Percentiles rank a stretch among this genome's conserved stretches.
Evolutionary conservation across 1,284 basidiomycete species (phyloP).

Genomic region (Exobasidium rhododendri): DNA sequence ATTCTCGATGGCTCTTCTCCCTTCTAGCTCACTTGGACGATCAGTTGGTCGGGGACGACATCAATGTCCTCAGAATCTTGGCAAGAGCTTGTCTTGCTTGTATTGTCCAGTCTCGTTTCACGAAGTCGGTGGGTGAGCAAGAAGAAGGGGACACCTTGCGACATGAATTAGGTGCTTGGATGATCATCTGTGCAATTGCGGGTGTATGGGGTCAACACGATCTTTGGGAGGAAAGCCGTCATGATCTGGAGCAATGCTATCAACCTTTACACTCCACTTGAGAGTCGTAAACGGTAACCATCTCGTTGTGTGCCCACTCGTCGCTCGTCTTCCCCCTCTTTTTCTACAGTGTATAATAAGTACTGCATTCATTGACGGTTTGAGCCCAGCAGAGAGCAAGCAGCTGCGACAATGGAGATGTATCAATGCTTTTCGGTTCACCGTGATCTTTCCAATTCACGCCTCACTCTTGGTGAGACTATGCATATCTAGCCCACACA

Average conservation of each 20-base stretch:
- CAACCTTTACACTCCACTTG: background rate
- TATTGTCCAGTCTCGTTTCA: conserved; percentile 49
- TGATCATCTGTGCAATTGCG: conserved; percentile 70
- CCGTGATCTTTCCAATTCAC: too few species aligned
- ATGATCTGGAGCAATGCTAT: background rate
- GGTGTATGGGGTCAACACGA: conserved; percentile 82
- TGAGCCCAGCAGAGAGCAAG: too few species aligned
- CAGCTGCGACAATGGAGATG: too few species aligned
- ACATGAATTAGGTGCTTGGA: conserved; percentile 72
- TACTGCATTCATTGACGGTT: too few species aligned
- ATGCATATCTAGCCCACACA: too few species aligned
- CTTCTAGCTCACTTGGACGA: conserved; percentile 72
- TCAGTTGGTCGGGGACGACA: conserved; percentile 71
- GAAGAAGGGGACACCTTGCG: conserved; percentile 16
- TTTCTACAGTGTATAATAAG: too few species aligned
- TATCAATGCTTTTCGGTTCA: too few species aligned
- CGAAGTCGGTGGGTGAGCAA: conserved; percentile 14
- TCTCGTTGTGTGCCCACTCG: too few species aligned
- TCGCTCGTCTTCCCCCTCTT: too few species aligned
- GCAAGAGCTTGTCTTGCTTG: conserved; percentile 69
- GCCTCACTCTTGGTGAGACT: too few species aligned
- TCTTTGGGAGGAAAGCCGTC: conserved; percentile 70
- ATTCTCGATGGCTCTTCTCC: conserved; percentile 79
- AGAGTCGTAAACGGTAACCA: too few species aligned
- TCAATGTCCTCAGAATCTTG: conserved; percentile 71